These are phyloP conservation scores for Ceratocystis huliohia DNA, from an alignment of 2,329 filamentous ascomycete genomes.

Conservation along the genomic window DNA sequence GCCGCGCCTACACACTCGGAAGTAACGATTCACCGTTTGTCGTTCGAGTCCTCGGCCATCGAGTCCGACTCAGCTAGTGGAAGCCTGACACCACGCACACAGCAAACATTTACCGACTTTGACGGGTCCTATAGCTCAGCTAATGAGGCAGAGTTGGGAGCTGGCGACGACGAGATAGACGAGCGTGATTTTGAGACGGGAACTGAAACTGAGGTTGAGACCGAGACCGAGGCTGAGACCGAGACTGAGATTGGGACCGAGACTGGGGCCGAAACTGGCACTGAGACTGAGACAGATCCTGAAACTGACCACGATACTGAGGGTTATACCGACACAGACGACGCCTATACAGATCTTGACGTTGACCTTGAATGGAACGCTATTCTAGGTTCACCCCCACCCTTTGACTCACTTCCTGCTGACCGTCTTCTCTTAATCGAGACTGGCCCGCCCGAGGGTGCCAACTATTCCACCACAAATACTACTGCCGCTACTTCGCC, in stretches of 20 bases:
- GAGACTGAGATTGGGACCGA: neutral
- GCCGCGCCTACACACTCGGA: conserved; percentile 1
- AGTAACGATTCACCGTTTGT: conserved; percentile 9
- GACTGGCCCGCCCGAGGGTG: conserved; percentile 1
- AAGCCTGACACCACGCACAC: conserved; percentile 16
- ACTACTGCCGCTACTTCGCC: conserved; percentile 6
- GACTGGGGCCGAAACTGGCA: neutral
- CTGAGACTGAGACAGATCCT: neutral
- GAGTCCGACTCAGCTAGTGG: conserved; percentile 12
- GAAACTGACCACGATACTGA: neutral
- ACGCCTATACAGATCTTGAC: conserved; percentile 11
- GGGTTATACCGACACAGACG: conserved; percentile 1
- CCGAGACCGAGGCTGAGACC: neutral
- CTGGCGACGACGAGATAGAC: neutral
- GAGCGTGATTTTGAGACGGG: neutral
- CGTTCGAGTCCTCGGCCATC: neutral
- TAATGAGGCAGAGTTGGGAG: conserved; percentile 1
- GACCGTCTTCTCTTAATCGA: neutral
- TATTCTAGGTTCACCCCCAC: conserved; percentile 1
- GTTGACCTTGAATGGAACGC: conserved; percentile 16
- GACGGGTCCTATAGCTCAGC: conserved; percentile 10
- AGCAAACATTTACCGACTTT: conserved; percentile 14
- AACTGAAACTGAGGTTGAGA: neutral
- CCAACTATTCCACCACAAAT: conserved; percentile 13
- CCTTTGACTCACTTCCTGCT: neutral